Conservation (phyloP, 148 eudicot species). For the Suaeda aralocaspica region DNA sequence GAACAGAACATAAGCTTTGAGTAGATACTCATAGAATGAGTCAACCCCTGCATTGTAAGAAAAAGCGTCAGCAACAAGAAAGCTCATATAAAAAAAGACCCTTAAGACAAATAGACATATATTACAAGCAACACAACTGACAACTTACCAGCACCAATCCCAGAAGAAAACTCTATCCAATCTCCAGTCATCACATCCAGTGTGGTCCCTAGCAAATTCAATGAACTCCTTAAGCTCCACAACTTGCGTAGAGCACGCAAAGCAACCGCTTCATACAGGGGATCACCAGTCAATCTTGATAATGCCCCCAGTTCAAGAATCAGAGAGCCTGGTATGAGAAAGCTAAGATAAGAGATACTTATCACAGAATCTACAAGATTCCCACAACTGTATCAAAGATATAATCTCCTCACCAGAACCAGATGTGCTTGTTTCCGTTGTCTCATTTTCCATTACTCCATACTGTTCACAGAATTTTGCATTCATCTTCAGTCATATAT, state of each 20-base stretch:
- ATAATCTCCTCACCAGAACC: slow-evolving; percentile 68
- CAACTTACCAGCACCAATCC: slow-evolving; percentile 89
- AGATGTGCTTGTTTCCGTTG: slow-evolving; percentile 97
- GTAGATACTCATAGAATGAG: slow-evolving; percentile 87
- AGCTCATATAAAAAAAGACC: neutral
- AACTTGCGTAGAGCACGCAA: slow-evolving; percentile 82
- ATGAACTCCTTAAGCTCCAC: slow-evolving; percentile 96
- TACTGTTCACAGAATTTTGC: slow-evolving; percentile 75
- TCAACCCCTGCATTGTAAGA: slow-evolving; percentile 65
- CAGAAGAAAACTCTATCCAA: slow-evolving; percentile 90
- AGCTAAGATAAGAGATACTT: slow-evolving; percentile 24
- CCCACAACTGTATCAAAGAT: slow-evolving; percentile 6
- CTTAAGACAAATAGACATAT: slow-evolving; percentile 14
- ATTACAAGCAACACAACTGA: neutral
- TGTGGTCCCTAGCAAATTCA: slow-evolving; percentile 90
- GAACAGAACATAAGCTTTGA: slow-evolving; percentile 86
- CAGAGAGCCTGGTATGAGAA: slow-evolving; percentile 63
- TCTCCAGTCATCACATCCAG: slow-evolving; percentile 83
- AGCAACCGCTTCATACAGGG: slow-evolving; percentile 76
- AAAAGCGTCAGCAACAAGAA: slow-evolving; percentile 13
- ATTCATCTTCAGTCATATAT: slow-evolving; percentile 50
- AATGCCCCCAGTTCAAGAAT: slow-evolving; percentile 98
- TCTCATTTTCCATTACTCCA: slow-evolving; percentile 94
- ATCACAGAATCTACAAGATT: slow-evolving; percentile 3
- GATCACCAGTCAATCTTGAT: slow-evolving; percentile 86